Percentiles rank a stretch among this genome's conserved stretches.
These are phyloP conservation scores for Mortierella sp. DNA, from an alignment of 371 early-diverging fungal genomes.

Conservation along the genomic window DNA sequence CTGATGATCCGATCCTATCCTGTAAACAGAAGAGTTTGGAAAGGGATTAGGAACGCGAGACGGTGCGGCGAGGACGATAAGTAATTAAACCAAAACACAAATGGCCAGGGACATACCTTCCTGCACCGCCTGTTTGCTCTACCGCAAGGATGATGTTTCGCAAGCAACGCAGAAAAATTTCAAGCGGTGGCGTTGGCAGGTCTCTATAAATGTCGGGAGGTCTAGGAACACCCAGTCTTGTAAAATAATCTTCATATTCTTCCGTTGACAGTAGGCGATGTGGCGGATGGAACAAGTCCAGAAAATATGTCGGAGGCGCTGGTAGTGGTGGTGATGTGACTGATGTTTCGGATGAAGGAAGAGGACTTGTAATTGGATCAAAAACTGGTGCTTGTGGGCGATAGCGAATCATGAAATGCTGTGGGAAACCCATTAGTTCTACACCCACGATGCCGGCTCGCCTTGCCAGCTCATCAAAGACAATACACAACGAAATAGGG, in stretches of 20 bases:
- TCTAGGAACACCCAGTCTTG: slow-evolving; percentile 22
- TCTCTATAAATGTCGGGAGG: slow-evolving; percentile 27
- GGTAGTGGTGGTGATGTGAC: neutral
- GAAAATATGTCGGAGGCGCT: slow-evolving; percentile 33
- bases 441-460: slow-evolving; percentile 48
- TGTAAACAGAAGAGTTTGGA: neutral
- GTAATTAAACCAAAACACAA: neutral
- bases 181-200: slow-evolving; percentile 31
- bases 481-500: slow-evolving; percentile 47
- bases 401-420: slow-evolving; percentile 56
- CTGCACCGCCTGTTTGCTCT: slow-evolving; percentile 48
- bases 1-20: slow-evolving; percentile 48
- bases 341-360: neutral
- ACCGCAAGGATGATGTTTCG: slow-evolving; percentile 43
- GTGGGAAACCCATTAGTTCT: slow-evolving; percentile 52
- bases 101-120: slow-evolving; percentile 23
- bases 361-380: neutral
- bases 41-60: neutral
- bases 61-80: no score
- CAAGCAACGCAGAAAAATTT: slow-evolving; percentile 41
- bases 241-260: slow-evolving; percentile 40
- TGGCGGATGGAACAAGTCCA: slow-evolving; percentile 48
- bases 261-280: slow-evolving; percentile 29
- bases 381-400: slow-evolving; percentile 14
- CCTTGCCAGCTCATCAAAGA: slow-evolving; percentile 52